A percentile compares a stretch with the other conserved stretches of the same genome.
Evolutionary conservation across 768 basidiomycete species (phyloP).

Genomic region (Terana coerulea): DNA sequence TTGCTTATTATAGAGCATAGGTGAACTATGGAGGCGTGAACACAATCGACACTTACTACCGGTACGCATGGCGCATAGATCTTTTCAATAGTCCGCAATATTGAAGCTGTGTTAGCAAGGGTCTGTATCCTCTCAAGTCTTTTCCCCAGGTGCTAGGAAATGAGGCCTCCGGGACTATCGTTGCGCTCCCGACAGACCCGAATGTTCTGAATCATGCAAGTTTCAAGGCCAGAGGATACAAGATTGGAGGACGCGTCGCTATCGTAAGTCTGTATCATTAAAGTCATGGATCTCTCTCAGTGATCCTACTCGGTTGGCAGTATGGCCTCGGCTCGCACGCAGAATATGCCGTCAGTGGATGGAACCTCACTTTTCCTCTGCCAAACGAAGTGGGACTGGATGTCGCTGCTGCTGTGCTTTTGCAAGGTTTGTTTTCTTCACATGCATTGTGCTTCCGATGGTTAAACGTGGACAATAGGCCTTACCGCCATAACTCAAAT

Average conservation of each 20-base stretch:
- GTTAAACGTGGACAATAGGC: constrained; percentile 22
- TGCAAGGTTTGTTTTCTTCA: constrained; percentile 44
- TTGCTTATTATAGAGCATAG: constrained; percentile 28
- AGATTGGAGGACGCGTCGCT: constrained; percentile 71
- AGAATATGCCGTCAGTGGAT: constrained; percentile 67
- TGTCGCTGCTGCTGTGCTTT: constrained; percentile 59
- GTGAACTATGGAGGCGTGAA: constrained; percentile 79
- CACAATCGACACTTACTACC: constrained; percentile 82
- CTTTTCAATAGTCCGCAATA: not conserved
- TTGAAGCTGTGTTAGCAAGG: constrained; percentile 36
- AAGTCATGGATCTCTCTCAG: not conserved
- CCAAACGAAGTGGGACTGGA: constrained; percentile 58
- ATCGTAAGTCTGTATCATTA: constrained; percentile 40
- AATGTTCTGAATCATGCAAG: constrained; percentile 55
- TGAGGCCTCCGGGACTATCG: constrained; percentile 76
- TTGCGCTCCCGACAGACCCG: constrained; percentile 67
- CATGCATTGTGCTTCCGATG: not conserved
- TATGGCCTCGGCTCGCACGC: constrained; percentile 52
- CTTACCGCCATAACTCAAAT: constrained; percentile 75
- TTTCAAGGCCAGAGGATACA: constrained; percentile 60
- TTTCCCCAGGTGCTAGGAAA: constrained; percentile 72
- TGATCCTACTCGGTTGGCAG: constrained; percentile 27
- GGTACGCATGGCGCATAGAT: constrained; percentile 38
- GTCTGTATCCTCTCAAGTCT: constrained; percentile 54
- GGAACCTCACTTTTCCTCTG: constrained; percentile 58